Base-by-base conservation (phyloP, 2,329 filamentous ascomycete species). In the Cytospora chrysosperma region DNA sequence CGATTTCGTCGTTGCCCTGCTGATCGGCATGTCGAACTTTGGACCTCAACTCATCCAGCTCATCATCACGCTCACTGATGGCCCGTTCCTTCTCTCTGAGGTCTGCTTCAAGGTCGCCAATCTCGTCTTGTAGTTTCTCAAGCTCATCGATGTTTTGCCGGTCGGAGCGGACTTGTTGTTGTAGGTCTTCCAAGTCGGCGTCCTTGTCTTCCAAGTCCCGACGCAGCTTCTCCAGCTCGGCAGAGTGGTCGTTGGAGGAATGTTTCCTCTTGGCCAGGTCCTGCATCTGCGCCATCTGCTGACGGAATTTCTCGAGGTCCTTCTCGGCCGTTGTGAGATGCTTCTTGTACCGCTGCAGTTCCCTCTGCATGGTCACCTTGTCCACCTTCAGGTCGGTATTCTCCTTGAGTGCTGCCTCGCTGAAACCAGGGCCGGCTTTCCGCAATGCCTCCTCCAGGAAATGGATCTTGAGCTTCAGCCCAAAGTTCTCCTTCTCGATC, bases 401-500 rank as follows among this genome's bases (percentile, higher is more conserved):
- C 76, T 99, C 95, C 73, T 91, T 92, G 30, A 99, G 80, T 4
- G 94, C 92, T 32, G 88, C 87, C 75, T 96, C 90, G 71, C 93
- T 96, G 79, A 93, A 95, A 61, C 93, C 92, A 9, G 92, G 93
- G 0, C 94, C 94, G 61, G 90, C 87, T 74, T 96, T 97, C 59
- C 89, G 86, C 56, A 99, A 78, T 17, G 92, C 91, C 70, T 98
- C 92, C 75, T 99, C 93, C 62, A 99, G 83, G 74, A 96, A 99
- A 75, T 98, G 93, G 59, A 98, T 97, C 76, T 97, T 97, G 70
- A 98, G 84, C 76, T 98, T 98, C 60, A 99, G 82, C 27, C 92
- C 92, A 73, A 98, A 99, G 73, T 99, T 99, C 73, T 98, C 95
- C 79, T 99, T 99, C 73, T 97, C 93, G 70, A 99, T 94, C 72